Base-by-base conservation (phyloP, 2,329 filamentous ascomycete species). In the Pseudogymnoascus sp. region DNA sequence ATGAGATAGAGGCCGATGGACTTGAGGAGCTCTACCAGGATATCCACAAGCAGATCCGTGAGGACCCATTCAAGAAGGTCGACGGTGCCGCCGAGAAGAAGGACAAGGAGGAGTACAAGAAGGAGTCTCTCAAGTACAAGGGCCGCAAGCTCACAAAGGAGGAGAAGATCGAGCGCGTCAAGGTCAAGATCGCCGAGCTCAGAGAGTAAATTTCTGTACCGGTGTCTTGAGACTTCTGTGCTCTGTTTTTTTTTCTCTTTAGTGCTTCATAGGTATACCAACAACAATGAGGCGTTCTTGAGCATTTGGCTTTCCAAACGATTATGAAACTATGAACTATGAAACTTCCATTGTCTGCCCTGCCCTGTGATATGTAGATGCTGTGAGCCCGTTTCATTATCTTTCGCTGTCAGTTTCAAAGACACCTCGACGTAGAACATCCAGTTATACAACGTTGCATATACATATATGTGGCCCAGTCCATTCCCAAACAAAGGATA, bases 81-180 rank as follows among this genome's bases (percentile, higher is more conserved):
- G 89, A 86, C 73, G 78, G 77, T 68, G 87, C 84, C 63, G 87
- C 84, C 63, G 81, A 89, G 81, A 93, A 96, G 89, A 97, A 97
- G 91, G 84, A 80, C 84, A 97, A 97, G 89, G 93, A 93, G 69
- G 86, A 97, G 83, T 96, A 90, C 90, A 96, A 96, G 89, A 84
- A 84, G 70, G 92, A 96, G 86, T 92, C 90, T 78, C 86, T 91
- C 84, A 96, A 97, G 87, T 91, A 86, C 89, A 86, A 81, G 78
- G 79, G 81, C 73, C 73, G 74, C 74, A 96, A 96, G 87, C 84
- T 92, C 71, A 88, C 85, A 78, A 89, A 88, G 84, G 92, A 84
- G 63, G 82, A 97, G 90, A 91, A 88, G 83, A 81, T 89, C 77
- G 83, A 87, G 79, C 85, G 88, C 72, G 86, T 99, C 79, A 86